Conservation (phyloP, 176 grass and related monocot genomes). For the Tuctoria greenei region DNA sequence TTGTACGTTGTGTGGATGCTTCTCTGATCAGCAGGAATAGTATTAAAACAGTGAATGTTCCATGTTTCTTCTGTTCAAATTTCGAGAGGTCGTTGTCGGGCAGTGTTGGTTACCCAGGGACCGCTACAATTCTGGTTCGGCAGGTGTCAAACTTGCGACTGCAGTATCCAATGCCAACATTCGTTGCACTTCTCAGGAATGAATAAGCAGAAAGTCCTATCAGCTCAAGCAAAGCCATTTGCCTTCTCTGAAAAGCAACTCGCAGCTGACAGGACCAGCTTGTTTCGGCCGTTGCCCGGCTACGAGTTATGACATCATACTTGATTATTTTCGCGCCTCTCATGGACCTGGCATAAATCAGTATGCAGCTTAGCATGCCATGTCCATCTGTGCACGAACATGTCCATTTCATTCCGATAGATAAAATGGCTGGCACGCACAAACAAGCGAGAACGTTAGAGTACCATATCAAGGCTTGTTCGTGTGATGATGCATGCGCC, state of each 20-base stretch:
- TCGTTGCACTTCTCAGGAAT: neutral
- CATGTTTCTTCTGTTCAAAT: conserved; percentile 32
- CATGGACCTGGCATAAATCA: no score
- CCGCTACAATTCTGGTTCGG: conserved; percentile 13
- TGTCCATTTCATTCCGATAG: conserved; percentile 24
- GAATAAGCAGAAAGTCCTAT: neutral
- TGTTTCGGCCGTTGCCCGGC: neutral
- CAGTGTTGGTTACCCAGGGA: conserved; percentile 3
- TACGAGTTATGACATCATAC: no score
- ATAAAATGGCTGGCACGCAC: conserved; percentile 42
- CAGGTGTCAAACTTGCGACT: neutral
- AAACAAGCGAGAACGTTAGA: neutral
- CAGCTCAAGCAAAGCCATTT: neutral
- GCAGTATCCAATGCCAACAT: conserved; percentile 17
- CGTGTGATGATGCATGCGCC: neutral
- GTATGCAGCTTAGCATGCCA: neutral
- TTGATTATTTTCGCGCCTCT: no score
- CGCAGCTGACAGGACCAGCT: neutral
- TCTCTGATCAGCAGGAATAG: conserved; percentile 7
- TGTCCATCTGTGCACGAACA: neutral
- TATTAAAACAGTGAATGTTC: conserved; percentile 2
- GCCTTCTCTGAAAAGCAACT: conserved; percentile 27
- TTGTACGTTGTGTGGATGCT: conserved; percentile 17
- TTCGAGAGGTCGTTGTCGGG: conserved; percentile 34
- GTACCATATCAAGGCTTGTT: neutral